phyloP scores from a whole-genome alignment of 2,329 filamentous ascomycete genomes.

The Ophiostoma triangulosporum region DNA sequence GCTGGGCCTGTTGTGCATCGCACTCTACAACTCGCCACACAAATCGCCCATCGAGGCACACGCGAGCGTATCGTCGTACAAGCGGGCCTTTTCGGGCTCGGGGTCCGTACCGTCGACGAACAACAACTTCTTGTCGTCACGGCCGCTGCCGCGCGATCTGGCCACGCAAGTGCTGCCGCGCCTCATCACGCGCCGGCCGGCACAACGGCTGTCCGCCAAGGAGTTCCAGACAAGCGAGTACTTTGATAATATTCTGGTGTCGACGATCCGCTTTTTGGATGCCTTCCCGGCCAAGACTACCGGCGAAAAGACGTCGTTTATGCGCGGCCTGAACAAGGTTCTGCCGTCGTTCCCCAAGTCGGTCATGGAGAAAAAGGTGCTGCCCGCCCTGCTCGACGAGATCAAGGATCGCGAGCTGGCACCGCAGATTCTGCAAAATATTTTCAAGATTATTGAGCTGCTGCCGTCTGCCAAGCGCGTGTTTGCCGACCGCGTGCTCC shows the following conservation, averaged over 20 bases:
- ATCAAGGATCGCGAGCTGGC: conserved; percentile 83
- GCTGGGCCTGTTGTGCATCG: conserved; percentile 72
- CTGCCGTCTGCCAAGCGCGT: conserved; percentile 64
- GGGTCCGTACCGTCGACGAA: conserved; percentile 62
- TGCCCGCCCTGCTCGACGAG: conserved; percentile 82
- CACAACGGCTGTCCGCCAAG: conserved; percentile 71
- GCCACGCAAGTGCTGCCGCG: conserved; percentile 63
- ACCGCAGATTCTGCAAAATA: conserved; percentile 73
- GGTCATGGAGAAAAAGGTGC: conserved; percentile 86
- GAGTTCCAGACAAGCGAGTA: conserved; percentile 94
- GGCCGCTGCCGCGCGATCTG: conserved; percentile 68
- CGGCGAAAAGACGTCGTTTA: conserved; percentile 80
- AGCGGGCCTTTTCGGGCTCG: conserved; percentile 65
- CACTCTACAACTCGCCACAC: conserved; percentile 92
- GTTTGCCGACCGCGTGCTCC: conserved; percentile 78
- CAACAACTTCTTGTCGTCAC: conserved; percentile 76
- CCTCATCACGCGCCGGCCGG: conserved; percentile 75
- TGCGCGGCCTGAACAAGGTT: conserved; percentile 77
- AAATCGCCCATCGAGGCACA: conserved; percentile 72
- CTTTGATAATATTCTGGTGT: conserved; percentile 94
- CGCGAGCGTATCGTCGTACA: conserved; percentile 71
- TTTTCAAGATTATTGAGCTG: conserved; percentile 77
- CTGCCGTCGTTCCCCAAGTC: conserved; percentile 84
- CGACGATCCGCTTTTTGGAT: conserved; percentile 90
- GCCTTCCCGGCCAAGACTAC: conserved; percentile 81